Base-by-base conservation (phyloP, 768 basidiomycete genomes). In the Kwoniella dendrophila region DNA sequence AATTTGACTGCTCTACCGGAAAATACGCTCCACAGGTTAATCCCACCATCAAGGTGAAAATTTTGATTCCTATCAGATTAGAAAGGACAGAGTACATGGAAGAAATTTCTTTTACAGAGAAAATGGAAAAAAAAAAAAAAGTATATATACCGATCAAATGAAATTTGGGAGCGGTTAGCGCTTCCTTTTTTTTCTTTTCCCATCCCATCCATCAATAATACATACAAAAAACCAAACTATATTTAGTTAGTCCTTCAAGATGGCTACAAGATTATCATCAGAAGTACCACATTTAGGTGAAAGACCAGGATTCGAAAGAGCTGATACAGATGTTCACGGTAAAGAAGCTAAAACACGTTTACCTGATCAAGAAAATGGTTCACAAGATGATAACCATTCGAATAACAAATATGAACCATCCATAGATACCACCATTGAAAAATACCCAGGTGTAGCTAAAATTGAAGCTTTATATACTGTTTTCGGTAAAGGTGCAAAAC, bases 381-480 rank as follows among this genome's bases (percentile, higher is more conserved):
- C 29, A 2, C 49, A 51, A 22, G 49, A 51, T 22, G 49, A 44
- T 41, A 36, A 29, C 14, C n/a, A n/a, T n/a, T n/a, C n/a, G n/a
- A n/a, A n/a, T n/a, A n/a, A n/a, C n/a, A n/a, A n/a, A n/a, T n/a
- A n/a, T n/a, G n/a, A n/a, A n/a, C n/a, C n/a, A n/a, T n/a, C n/a
- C n/a, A n/a, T n/a, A n/a, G n/a, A n/a, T n/a, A n/a, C n/a, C n/a
- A 41, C 51, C 12, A 45, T 70, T 4, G 57, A 57, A 22, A 68
- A 71, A 47, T 61, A 70, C 34, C 55, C 45, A 8, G 73, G 73
- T 62, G 73, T 74, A 16, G 66, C 70, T 33, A 61, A 67, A 56
- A 74, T 74, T 40, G 73, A 74, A 54, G 66, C 73, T 20, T 51
- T 74, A 7, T 74, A 74, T 34, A 45, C 60, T n/a, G 72, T 74